A percentile compares a stretch with the other conserved stretches of the same genome.
phyloP scores from a whole-genome alignment of 306 rosid species.

The Begonia masoniana region DNA sequence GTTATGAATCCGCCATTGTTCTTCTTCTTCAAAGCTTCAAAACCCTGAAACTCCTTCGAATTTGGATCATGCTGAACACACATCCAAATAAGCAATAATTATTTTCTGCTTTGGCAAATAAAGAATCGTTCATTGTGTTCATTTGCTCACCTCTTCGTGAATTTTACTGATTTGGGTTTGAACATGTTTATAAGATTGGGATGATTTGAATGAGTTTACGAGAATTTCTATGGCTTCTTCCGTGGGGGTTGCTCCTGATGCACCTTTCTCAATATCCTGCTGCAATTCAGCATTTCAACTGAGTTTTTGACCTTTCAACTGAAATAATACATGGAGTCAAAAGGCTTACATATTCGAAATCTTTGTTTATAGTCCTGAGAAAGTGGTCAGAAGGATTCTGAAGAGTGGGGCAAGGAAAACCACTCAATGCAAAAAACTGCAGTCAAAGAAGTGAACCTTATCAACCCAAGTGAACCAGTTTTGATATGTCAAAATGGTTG shows the following conservation, averaged over 20 bases:
- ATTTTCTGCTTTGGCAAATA: background rate
- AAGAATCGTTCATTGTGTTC: background rate
- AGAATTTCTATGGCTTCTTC: constrained; percentile 36
- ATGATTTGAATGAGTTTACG: constrained; percentile 22
- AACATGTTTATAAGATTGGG: constrained; percentile 24
- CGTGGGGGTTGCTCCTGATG: constrained; percentile 12
- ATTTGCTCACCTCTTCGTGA: constrained; percentile 19
- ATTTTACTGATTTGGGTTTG: constrained; percentile 21
- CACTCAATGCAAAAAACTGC: constrained; percentile 52
- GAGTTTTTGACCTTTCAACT: too few species aligned
- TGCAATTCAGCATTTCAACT: too few species aligned
- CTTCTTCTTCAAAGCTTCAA: constrained; percentile 16
- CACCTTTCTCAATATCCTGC: constrained; percentile 36
- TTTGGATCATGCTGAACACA: background rate
- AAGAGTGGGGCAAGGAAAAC: constrained; percentile 63
- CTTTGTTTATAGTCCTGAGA: constrained; percentile 52
- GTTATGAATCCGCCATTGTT: constrained; percentile 32
- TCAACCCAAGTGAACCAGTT: too few species aligned
- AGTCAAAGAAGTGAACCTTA: background rate
- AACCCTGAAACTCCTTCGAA: constrained; percentile 6
- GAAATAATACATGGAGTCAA: too few species aligned
- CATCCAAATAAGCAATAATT: background rate
- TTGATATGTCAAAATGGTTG: too few species aligned
- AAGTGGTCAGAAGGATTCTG: constrained; percentile 62
- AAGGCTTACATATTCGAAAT: constrained; percentile 19